Base-by-base conservation (phyloP, 192 early-diverging fungal species). In the Mortierella claussenii region DNA sequence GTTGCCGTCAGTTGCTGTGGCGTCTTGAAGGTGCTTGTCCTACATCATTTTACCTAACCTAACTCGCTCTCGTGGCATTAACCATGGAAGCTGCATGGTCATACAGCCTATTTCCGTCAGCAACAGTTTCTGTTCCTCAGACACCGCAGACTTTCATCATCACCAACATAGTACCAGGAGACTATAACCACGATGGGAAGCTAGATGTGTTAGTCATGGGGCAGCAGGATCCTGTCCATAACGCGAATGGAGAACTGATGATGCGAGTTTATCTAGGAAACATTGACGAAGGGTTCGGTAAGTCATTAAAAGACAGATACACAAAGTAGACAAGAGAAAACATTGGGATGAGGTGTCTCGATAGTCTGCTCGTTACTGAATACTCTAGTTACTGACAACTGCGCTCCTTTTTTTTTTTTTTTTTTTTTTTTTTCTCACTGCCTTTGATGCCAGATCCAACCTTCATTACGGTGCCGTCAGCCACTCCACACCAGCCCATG, bases 151-250 rank as follows among this genome's bases (percentile, higher is more conserved):
- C 74, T 4, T 68, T 87, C 42, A 63, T 86, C 4, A 89, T 91
- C 40, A 90, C 85, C 54, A 95, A 93, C 61, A 85, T 95, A 24
- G 81, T 96, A 15, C 89, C 93, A 2, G 93, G 91, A 40, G 96
- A 98, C 69, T 98, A 88, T 52, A 91, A 97, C 64, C 90, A 92
- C 68, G 96, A 98, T 75, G 96, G 95, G 7, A 82, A 89, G 18
- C 66, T 96, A 47, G 96, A 98, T 81, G 47, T 97, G 5, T 79
- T 98, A 11, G 70, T 95, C 10, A 91, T 95, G 90, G 90, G 88
- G 26, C 83, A 83, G 61, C 49, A 65, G 34, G 67, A 79, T 40
- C 59, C 65, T 34, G 71, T 65, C 1, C 21, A 24, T 1, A 68
- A 62, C 55, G 73, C 60, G 42, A 49, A 55, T 27, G 70, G 71